Conservation (phyloP, 2,329 filamentous ascomycete species). For the Delphinella strobiligena region DNA sequence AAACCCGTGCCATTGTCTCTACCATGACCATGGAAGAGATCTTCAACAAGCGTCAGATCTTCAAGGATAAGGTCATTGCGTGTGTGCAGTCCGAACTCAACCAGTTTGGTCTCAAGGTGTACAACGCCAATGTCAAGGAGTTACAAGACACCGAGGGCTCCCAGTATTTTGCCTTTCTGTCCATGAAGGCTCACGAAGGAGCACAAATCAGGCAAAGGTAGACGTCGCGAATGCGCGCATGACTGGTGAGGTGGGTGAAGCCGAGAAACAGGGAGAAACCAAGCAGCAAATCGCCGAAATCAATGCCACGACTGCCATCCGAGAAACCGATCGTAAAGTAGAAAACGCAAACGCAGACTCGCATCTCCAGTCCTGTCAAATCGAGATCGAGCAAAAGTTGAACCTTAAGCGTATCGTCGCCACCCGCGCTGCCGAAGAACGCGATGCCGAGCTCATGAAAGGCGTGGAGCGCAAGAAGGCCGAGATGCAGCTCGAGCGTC, state of each 20-base stretch:
- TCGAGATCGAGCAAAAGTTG: conserved; percentile 60
- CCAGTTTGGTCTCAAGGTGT: conserved; percentile 59
- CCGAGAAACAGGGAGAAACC: conserved; percentile 64
- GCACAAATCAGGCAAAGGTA: conserved; percentile 67
- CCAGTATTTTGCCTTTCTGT: conserved; percentile 74
- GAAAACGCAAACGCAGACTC: conserved; percentile 72
- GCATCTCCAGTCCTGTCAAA: conserved; percentile 59
- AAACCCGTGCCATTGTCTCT: conserved; percentile 70
- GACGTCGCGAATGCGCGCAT: conserved; percentile 48
- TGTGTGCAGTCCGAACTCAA: conserved; percentile 67
- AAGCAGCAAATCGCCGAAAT: conserved; percentile 84
- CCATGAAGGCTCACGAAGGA: conserved; percentile 73
- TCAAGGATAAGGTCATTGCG: conserved; percentile 54
- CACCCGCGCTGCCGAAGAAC: conserved; percentile 57
- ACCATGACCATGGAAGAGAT: conserved; percentile 92
- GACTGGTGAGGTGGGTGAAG: conserved; percentile 62
- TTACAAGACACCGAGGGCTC: conserved; percentile 70
- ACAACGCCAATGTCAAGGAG: conserved; percentile 73
- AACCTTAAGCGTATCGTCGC: conserved; percentile 66
- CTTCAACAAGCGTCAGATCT: conserved; percentile 63
- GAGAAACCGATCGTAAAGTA: conserved; percentile 73
- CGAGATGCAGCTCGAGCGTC: conserved; percentile 66
- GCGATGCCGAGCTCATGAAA: conserved; percentile 69
- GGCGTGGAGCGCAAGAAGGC: conserved; percentile 68
- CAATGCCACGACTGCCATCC: conserved; percentile 70